These are phyloP conservation scores for Rhodotorula sp. DNA, from an alignment of 1,284 basidiomycete species.

Conservation along the genomic window DNA sequence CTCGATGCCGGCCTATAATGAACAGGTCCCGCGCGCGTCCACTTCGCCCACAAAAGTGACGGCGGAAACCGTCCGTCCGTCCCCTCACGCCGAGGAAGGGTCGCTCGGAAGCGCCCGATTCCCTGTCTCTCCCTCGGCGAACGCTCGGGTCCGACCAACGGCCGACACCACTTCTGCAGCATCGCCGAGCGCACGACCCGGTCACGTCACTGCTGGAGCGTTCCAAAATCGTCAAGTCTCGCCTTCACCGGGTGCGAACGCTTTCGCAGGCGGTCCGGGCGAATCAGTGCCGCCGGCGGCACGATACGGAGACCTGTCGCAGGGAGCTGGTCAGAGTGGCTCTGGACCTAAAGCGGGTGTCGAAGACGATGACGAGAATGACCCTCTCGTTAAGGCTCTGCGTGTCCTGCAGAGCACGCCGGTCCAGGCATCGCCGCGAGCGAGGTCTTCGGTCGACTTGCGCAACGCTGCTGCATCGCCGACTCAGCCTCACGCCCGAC, in stretches of 20 bases:
- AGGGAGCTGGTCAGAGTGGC: not conserved
- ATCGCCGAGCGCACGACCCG: constrained; percentile 12
- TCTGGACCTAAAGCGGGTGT: not conserved
- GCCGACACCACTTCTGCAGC: not conserved
- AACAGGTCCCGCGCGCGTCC: not conserved
- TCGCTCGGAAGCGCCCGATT: constrained; percentile 5
- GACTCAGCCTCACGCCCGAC: constrained; percentile 11
- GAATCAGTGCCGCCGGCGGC: not conserved
- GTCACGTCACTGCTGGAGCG: constrained; percentile 27
- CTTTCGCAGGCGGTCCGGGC: not conserved
- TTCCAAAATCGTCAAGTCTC: constrained; percentile 28
- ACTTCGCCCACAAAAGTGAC: not conserved
- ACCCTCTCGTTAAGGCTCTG: constrained; percentile 32
- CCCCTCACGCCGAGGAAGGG: not conserved
- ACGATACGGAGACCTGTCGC: not conserved
- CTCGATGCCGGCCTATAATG: not conserved
- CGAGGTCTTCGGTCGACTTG: constrained; percentile 20
- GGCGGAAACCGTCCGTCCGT: not conserved
- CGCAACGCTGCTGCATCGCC: constrained; percentile 13
- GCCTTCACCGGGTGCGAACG: not conserved
- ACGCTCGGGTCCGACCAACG: not conserved
- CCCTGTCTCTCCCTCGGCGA: constrained; percentile 22
- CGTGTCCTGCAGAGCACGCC: constrained; percentile 19
- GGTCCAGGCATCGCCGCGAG: not conserved
- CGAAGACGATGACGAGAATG: constrained; percentile 29